phyloP scores from a whole-genome alignment of 176 grass and related monocot genomes.

The Musa troglodytarum region DNA sequence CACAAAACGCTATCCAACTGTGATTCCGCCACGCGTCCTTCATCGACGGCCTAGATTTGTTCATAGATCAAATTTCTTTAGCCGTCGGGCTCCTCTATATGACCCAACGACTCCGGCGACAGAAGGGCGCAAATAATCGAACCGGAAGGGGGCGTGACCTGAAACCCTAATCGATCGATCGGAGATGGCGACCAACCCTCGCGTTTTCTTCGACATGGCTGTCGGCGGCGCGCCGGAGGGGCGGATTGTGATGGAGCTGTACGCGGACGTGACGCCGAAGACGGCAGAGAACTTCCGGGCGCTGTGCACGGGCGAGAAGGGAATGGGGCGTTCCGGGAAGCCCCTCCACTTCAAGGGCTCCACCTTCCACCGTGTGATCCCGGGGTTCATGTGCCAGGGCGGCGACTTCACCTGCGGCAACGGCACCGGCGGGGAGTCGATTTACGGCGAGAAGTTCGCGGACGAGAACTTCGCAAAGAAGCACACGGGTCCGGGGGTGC shows the following conservation, averaged over 20 bases:
- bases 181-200: constrained; percentile 3
- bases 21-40: background rate
- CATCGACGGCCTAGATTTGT: background rate
- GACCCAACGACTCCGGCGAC: background rate
- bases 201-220: constrained; percentile 10
- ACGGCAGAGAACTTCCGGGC: constrained; percentile 19
- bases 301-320: constrained; percentile 20
- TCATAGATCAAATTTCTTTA: background rate
- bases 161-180: background rate
- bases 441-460: constrained; percentile 13
- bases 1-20: too few relatives aligned
- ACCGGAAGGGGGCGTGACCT: background rate
- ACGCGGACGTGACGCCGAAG: background rate
- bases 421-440: constrained; percentile 13
- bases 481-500: background rate
- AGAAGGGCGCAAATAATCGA: background rate
- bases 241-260: constrained; percentile 8
- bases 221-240: background rate
- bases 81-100: background rate
- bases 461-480: constrained; percentile 19
- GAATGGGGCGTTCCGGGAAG: constrained; percentile 8
- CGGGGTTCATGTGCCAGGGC: constrained; percentile 18
- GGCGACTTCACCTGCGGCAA: constrained; percentile 16
- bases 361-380: constrained; percentile 9
- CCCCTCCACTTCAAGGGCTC: constrained; percentile 9